Base-by-base conservation (phyloP, 2,329 filamentous ascomycete genomes). In the Tolypocladium amazonense region DNA sequence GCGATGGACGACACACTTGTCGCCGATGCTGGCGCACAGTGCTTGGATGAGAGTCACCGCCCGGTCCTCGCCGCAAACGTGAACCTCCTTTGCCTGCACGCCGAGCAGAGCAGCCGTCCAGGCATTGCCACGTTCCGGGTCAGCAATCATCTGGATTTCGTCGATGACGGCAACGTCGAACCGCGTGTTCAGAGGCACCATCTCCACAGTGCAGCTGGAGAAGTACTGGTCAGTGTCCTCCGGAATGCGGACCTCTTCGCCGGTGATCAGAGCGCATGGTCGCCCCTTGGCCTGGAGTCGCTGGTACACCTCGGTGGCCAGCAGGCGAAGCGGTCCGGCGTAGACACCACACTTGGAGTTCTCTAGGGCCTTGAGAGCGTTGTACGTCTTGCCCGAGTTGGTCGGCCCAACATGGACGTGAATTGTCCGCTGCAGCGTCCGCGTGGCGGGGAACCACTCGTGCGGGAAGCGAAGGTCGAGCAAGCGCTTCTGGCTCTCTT, bases 361-460 rank as follows among this genome's bases (percentile, higher is more conserved):
- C 71, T 97, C 90, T 14, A 99, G 80, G 15, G 88, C 86, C 74
- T 96, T 88, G 63, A 99, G 76, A 0, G 94, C 95, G 70, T 92
- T 88, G 70, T 97, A 99, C 0, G 95, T 99, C 79, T 99, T 99
- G 60, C 94, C 94, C 0, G 94, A 97, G 73, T 99, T 99, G 2
- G 94, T 99, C 1, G 94, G 94, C 0, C 94, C 94, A 56, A 99
- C 92, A 68, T 99, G 94, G 25, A 99, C 78, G 75, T 97, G 91
- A 47, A 99, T 82, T 0, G 85, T 93, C 53, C 94, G 82, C 68
- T 92, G 89, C 66, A 94, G 79, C 54, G 84, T 81, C 61, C 95
- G 83, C 1, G 94, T 94, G 4, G 84, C 86, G 0, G 93, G 91
- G 69, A 88, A 97, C 93, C 93, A 97, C 72, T 99, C 94, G 58